These are phyloP conservation scores for Coffea canephora DNA, from an alignment of 257 asterid genomes.

Conservation along the genomic window DNA sequence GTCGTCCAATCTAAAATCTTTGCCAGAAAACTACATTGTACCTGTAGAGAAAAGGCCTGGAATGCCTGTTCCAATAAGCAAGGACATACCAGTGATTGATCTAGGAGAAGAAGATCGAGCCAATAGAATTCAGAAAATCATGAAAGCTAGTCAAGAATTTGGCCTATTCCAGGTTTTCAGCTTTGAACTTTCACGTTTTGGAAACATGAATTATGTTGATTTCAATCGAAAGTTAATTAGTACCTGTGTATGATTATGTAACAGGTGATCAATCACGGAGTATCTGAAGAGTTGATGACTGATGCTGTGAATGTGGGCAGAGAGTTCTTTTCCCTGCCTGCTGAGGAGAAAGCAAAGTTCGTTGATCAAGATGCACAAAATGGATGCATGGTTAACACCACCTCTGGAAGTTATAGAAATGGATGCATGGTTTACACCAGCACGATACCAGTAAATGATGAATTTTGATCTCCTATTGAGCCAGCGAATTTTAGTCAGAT, in stretches of 20 bases:
- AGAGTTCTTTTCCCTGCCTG: no score
- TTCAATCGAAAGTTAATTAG: no score
- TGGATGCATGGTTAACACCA: not conserved
- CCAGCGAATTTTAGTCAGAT: no score
- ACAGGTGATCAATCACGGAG: constrained; percentile 20
- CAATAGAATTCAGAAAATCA: not conserved
- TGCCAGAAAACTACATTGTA: not conserved
- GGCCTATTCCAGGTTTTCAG: constrained; percentile 12
- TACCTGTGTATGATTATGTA: no score
- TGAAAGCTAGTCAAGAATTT: constrained; percentile 13
- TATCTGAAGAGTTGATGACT: constrained; percentile 6
- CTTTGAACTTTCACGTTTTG: no score
- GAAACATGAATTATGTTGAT: no score
- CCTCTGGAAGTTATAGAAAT: not conserved
- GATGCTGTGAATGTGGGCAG: not conserved
- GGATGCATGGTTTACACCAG: not conserved
- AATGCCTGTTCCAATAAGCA: constrained; percentile 5
- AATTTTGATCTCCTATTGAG: not conserved
- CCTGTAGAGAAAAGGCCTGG: constrained; percentile 7
- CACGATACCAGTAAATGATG: not conserved
- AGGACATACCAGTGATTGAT: constrained; percentile 14
- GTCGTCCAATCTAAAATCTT: not conserved
- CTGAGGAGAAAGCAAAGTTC: constrained; percentile 9
- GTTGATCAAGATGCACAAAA: not conserved
- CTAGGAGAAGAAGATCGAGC: not conserved